Percentiles rank a stretch among this genome's conserved stretches.
Evolutionary conservation across 2,329 filamentous ascomycete genomes (phyloP).

Genomic region (Colletotrichum caudatum): DNA sequence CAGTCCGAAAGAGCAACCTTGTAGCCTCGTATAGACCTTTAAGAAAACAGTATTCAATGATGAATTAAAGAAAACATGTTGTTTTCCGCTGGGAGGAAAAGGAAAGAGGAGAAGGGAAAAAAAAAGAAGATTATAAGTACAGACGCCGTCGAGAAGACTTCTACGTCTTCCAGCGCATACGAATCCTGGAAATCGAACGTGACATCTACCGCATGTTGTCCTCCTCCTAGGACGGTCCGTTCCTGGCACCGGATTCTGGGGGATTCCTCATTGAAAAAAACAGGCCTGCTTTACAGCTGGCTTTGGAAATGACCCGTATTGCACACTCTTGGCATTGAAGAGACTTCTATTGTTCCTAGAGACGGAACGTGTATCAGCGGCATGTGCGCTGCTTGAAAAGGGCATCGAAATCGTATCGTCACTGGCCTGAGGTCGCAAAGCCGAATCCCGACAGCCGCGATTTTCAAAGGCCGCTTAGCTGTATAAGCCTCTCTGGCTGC

Average conservation of each 20-base stretch:
- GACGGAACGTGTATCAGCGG: too few relatives aligned
- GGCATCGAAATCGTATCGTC: not conserved
- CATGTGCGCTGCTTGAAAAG: not conserved
- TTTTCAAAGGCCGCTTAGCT: not conserved
- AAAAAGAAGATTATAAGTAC: not conserved
- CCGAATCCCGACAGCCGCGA: not conserved
- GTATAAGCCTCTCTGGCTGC: not conserved
- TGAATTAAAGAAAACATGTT: not conserved
- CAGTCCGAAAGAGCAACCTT: not conserved
- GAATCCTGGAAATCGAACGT: not conserved
- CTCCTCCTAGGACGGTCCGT: not conserved
- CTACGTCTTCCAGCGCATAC: not conserved
- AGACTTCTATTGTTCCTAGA: too few relatives aligned
- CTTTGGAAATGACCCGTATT: too few relatives aligned
- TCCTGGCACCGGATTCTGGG: not conserved
- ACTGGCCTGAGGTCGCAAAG: not conserved
- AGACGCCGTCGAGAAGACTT: not conserved
- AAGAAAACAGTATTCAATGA: not conserved
- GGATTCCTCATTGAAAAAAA: not conserved
- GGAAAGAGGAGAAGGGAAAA: too few relatives aligned
- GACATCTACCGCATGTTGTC: not conserved
- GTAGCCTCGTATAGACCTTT: not conserved
- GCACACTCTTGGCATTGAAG: too few relatives aligned
- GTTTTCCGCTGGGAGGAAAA: not conserved
- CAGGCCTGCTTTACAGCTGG: rapidly evolving